Evolutionary conservation across 1,139 yeast genomes (phyloP).

Genomic region (Hemisphaericaspora xylofermentans): DNA sequence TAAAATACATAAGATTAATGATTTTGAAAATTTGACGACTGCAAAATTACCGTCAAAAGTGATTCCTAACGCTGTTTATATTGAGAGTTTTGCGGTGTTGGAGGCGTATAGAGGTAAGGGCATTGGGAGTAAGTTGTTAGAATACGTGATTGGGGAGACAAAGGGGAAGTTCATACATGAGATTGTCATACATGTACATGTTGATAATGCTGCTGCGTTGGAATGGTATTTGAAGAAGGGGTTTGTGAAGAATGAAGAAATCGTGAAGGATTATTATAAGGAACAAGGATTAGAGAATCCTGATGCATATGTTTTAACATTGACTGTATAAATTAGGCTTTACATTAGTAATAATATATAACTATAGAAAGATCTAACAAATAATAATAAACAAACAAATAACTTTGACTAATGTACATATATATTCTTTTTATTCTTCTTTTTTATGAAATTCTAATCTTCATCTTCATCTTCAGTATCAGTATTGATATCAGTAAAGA

Average conservation of each 20-base stretch:
- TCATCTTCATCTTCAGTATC: slow-evolving; percentile 57
- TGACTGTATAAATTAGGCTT: slow-evolving; percentile 21
- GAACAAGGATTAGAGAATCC: slow-evolving; percentile 45
- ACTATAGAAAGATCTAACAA: slow-evolving; percentile 1
- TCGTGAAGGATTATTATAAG: slow-evolving; percentile 51
- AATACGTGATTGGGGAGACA: slow-evolving; percentile 55
- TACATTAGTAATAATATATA: neutral
- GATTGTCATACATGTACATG: slow-evolving; percentile 60
- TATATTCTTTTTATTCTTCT: neutral
- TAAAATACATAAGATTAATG: slow-evolving; percentile 22
- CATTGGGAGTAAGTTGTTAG: slow-evolving; percentile 59
- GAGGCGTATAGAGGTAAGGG: slow-evolving; percentile 59
- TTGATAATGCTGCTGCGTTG: slow-evolving; percentile 42
- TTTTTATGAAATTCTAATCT: slow-evolving; percentile 6
- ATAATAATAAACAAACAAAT: neutral
- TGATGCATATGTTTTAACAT: slow-evolving; percentile 42
- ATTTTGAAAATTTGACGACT: slow-evolving; percentile 23
- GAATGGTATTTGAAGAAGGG: slow-evolving; percentile 60
- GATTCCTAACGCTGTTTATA: slow-evolving; percentile 54
- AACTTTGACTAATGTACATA: slow-evolving; percentile 2
- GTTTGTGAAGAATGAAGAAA: slow-evolving; percentile 42
- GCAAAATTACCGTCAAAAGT: slow-evolving; percentile 30
- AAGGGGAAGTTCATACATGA: slow-evolving; percentile 53
- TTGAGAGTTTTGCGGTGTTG: slow-evolving; percentile 68
- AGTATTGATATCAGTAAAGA: slow-evolving; percentile 49